These are phyloP conservation scores for Globisporangium barbulae DNA, from an alignment of 352 stramenopile genomes.

Conservation along the genomic window DNA sequence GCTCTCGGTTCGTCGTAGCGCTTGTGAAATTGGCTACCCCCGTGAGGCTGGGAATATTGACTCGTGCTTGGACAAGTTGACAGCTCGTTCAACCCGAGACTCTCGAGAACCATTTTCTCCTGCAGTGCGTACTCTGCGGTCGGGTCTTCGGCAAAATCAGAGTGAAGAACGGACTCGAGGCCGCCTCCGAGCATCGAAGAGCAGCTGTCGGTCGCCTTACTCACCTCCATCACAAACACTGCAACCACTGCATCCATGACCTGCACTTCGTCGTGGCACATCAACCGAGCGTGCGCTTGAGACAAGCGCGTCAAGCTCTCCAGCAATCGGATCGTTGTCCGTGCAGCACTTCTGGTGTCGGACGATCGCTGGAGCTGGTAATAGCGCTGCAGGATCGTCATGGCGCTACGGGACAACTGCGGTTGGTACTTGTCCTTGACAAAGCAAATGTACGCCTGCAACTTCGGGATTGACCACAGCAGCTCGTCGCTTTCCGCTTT, in stretches of 20 bases:
- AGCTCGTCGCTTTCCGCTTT: constrained; percentile 8
- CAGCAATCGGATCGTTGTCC: constrained; percentile 93
- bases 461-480: constrained; percentile 87
- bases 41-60: constrained; percentile 12
- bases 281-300: constrained; percentile 89
- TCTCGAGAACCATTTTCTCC: constrained; percentile 67
- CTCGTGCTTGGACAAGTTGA: constrained; percentile 27
- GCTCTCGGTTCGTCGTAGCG: constrained; percentile 1
- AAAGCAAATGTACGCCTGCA: constrained; percentile 92
- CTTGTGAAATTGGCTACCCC: background rate
- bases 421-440: constrained; percentile 89
- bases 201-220: constrained; percentile 59
- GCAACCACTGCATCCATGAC: constrained; percentile 77
- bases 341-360: constrained; percentile 57
- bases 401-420: constrained; percentile 72
- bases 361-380: constrained; percentile 82
- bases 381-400: constrained; percentile 88
- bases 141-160: constrained; percentile 61
- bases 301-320: constrained; percentile 93
- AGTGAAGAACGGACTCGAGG: constrained; percentile 64
- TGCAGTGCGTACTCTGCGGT: constrained; percentile 60
- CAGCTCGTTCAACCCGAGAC: constrained; percentile 56
- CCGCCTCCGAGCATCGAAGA: constrained; percentile 52
- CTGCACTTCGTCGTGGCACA: constrained; percentile 63
- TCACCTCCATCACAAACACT: constrained; percentile 78